Evolutionary conservation across 1,284 basidiomycete genomes (phyloP).

Genomic region (Sporisorium sorghi): DNA sequence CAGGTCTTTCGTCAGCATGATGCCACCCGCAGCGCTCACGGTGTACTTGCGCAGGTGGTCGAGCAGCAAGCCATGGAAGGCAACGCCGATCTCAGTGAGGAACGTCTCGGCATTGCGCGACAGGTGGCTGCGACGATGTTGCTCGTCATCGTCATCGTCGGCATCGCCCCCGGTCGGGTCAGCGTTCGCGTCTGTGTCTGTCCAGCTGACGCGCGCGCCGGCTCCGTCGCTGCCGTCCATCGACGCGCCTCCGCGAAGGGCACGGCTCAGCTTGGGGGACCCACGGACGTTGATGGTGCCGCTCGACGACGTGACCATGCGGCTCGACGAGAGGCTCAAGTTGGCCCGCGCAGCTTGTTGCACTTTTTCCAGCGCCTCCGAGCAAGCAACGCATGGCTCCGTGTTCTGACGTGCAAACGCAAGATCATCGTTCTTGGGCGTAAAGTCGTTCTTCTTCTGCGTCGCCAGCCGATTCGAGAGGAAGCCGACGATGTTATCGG

Average conservation of each 20-base stretch:
- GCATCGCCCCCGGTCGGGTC: neutral
- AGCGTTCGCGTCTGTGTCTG: constrained; percentile 8
- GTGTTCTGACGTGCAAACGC: constrained; percentile 95
- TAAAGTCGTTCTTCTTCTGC: constrained; percentile 97
- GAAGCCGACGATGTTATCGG: constrained; percentile 74
- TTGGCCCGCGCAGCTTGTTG: constrained; percentile 79
- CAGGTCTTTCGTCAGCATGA: constrained; percentile 98
- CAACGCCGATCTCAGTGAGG: constrained; percentile 90
- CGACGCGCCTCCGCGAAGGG: constrained; percentile 10
- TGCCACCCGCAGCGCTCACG: constrained; percentile 92
- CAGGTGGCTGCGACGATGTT: constrained; percentile 25
- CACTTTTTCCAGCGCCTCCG: constrained; percentile 84
- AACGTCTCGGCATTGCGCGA: constrained; percentile 86
- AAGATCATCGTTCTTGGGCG: constrained; percentile 84
- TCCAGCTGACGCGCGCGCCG: constrained; percentile 26
- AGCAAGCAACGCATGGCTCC: constrained; percentile 90
- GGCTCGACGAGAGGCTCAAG: constrained; percentile 69
- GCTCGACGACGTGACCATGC: constrained; percentile 27
- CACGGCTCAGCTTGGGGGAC: constrained; percentile 24
- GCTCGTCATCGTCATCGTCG: constrained; percentile 31
- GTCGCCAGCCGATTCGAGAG: constrained; percentile 80
- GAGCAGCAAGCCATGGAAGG: constrained; percentile 91
- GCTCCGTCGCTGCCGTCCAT: constrained; percentile 20
- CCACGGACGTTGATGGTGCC: constrained; percentile 24
- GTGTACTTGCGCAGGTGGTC: constrained; percentile 97